phyloP scores from a whole-genome alignment of 768 basidiomycete genomes.

The Lactarius psammicola region DNA sequence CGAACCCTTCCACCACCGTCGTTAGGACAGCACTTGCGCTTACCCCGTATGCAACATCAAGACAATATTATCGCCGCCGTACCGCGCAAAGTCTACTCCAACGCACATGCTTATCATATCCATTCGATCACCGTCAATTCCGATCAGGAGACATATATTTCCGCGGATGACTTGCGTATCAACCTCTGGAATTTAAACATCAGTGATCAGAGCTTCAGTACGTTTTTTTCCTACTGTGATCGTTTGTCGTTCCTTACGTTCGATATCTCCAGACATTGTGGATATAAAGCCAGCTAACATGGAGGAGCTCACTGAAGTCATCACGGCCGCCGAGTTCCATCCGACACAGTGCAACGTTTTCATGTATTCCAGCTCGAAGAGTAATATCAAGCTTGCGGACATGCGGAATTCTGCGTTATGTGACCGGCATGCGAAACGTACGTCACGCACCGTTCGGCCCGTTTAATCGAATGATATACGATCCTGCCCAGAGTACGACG shows the following conservation, averaged over 20 bases:
- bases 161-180: slow-evolving; percentile 95
- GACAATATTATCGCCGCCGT: slow-evolving; percentile 99
- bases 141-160: slow-evolving; percentile 99
- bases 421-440: slow-evolving; percentile 94
- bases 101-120: slow-evolving; percentile 99
- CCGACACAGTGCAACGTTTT: slow-evolving; percentile 96
- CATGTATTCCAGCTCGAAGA: slow-evolving; percentile 99
- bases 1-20: slow-evolving; percentile 65
- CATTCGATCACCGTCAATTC: slow-evolving; percentile 99
- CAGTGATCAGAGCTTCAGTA: slow-evolving; percentile 98
- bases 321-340: slow-evolving; percentile 99
- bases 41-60: slow-evolving; percentile 90
- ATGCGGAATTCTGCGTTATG: slow-evolving; percentile 98
- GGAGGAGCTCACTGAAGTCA: slow-evolving; percentile 99
- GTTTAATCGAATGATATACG: slow-evolving; percentile 18
- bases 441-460: slow-evolving; percentile 35
- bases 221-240: slow-evolving; percentile 37
- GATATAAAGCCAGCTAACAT: slow-evolving; percentile 99
- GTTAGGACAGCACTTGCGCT: slow-evolving; percentile 59
- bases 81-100: slow-evolving; percentile 97
- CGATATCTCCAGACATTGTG: slow-evolving; percentile 74
- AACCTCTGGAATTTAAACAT: slow-evolving; percentile 99
- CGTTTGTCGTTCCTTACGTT: slow-evolving; percentile 4
- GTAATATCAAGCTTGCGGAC: slow-evolving; percentile 98
- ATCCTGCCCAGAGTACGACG: slow-evolving; percentile 78